A percentile compares a stretch with the other conserved stretches of the same genome.
Conservation (phyloP, 2,329 filamentous ascomycete genomes). For the Bipolaris sorokiniana region DNA sequence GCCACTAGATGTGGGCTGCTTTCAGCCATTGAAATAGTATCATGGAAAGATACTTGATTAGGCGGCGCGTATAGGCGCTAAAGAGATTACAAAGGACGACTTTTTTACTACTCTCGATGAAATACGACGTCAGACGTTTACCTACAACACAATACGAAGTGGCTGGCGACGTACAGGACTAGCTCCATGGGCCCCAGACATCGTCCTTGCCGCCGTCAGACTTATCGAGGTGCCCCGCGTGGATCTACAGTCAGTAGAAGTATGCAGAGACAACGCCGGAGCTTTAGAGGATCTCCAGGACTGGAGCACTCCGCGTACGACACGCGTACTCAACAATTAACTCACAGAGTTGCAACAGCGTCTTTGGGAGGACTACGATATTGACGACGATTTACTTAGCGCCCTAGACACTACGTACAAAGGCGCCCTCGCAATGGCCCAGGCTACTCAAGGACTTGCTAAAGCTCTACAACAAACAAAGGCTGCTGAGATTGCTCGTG, state of each 20-base stretch:
- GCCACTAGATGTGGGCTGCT: no score
- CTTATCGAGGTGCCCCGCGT: neutral
- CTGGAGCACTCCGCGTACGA: neutral
- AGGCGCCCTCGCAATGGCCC: neutral
- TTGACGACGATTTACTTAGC: neutral
- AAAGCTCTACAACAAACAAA: slow-evolving; percentile 1
- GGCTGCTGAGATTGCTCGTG: neutral
- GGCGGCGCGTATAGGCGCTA: no score
- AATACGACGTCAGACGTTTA: no score
- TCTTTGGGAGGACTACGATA: neutral
- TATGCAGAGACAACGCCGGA: neutral
- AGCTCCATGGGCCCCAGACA: no score
- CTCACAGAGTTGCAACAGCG: neutral
- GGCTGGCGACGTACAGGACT: no score
- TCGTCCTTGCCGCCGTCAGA: no score
- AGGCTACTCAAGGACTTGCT: neutral
- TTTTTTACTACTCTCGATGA: no score
- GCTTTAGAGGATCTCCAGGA: neutral
- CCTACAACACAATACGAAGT: no score
- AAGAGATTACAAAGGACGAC: no score
- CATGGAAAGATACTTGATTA: no score
- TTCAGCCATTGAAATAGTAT: no score
- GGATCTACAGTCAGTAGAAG: neutral
- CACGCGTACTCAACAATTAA: neutral
- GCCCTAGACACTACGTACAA: neutral